Evolutionary conservation across 495 filamentous ascomycete species (phyloP), one percentile per base, ranked within the genome.

Genomic region (Trichoderma virens): DNA sequence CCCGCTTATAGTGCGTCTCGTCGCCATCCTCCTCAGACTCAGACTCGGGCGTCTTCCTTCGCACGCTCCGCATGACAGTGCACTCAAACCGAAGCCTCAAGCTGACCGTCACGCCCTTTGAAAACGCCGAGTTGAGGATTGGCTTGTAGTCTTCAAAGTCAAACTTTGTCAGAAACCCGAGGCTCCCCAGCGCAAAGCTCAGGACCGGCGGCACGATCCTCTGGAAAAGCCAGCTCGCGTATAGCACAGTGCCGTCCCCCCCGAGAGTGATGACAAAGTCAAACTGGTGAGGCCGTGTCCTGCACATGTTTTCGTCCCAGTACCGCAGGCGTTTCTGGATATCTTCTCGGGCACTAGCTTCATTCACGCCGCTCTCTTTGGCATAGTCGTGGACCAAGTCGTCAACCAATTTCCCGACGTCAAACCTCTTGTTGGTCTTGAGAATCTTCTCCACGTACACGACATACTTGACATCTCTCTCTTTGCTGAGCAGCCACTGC

Each of bases 161-260:
- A 74, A 97, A 98, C 72, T 97, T 97, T 20, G 95, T 98, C 67
- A 98, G 78, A 71, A 98, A 98, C 0, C 94, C 94, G 30, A 98
- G 76, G 23, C 93, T 97, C 3, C 94, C 94, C 32, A 98, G 75
- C 27, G 92, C 84, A 75, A 98, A 98, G 60, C 91, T 92, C 25
- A 98, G 77, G 6, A 97, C 90, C 0, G 95, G 94, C 5, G 94
- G 94, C 0, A 98, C 93, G 62, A 98, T 87, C n/a, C 91, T 81
- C 80, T 98, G 94, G 73, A 98, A 98, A 34, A 98, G 79, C 93
- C 95, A 98, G 69, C 87, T 92, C 0, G 94, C 90, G 71, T 96
- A 98, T 34, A 98, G 79, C 34, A 98, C 93, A 0, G 94, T 98
- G 16, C 94, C 94, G 71, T 98, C 94, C 11, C 94, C 94, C n/a